phyloP scores from a whole-genome alignment of 345 rosid genomes.

The Euclidium syriacum region DNA sequence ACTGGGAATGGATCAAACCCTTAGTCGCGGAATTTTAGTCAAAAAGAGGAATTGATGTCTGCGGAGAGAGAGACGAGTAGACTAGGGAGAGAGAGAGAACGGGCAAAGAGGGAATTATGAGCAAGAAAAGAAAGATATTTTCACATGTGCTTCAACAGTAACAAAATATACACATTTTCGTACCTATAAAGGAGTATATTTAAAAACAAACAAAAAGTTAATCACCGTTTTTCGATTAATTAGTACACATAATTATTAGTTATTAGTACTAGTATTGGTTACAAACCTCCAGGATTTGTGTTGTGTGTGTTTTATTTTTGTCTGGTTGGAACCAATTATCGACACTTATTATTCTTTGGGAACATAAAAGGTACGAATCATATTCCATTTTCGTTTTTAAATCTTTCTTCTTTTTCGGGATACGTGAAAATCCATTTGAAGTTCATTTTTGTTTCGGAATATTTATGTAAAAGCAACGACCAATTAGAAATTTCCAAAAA shows the following conservation, averaged over 20 bases:
- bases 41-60: constrained; percentile 31
- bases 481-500: not conserved
- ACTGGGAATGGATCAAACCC: constrained; percentile 25
- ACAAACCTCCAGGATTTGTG: constrained; percentile 25
- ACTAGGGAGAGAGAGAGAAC: constrained; percentile 5
- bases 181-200: no score
- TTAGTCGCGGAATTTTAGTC: constrained; percentile 33
- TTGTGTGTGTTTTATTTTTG: constrained; percentile 14
- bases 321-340: constrained; percentile 25
- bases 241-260: not conserved
- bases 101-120: constrained; percentile 12
- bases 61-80: constrained; percentile 8
- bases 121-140: constrained; percentile 9
- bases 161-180: not conserved
- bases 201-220: not conserved
- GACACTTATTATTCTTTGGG: constrained; percentile 2
- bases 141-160: constrained; percentile 28
- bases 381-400: constrained; percentile 9
- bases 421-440: constrained; percentile 1
- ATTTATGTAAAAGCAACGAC: not conserved
- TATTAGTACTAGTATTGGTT: not conserved
- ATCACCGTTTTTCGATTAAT: constrained; percentile 3
- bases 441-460: not conserved
- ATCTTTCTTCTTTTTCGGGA: constrained; percentile 7
- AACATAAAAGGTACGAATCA: constrained; percentile 27